Conservation (phyloP, 2,329 filamentous ascomycete species). For the Gnomoniopsis smithogilvyi region DNA sequence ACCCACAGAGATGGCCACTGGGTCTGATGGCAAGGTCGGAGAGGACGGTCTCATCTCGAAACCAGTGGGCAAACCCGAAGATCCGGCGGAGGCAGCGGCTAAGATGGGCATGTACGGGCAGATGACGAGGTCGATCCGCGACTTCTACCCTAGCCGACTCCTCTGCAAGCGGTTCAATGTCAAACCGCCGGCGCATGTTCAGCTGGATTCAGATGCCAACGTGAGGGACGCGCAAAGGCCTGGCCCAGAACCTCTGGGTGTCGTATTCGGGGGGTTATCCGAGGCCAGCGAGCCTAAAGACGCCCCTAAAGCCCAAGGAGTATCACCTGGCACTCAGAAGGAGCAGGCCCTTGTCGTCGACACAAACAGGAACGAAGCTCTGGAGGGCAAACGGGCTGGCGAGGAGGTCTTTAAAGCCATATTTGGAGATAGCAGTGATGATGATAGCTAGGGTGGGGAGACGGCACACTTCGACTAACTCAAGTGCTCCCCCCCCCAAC, state of each 20-base stretch:
- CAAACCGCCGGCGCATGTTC: conserved; percentile 67
- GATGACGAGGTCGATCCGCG: conserved; percentile 69
- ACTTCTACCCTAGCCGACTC: conserved; percentile 78
- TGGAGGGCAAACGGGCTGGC: conserved; percentile 71
- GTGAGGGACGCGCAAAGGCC: conserved; percentile 15
- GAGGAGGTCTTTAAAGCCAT: conserved; percentile 88
- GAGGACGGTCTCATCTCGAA: conserved; percentile 40
- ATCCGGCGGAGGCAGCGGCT: conserved; percentile 83
- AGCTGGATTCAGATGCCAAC: conserved; percentile 44
- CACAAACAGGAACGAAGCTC: conserved; percentile 71
- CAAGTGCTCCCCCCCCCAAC: too few relatives aligned
- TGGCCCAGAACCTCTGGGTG: background rate
- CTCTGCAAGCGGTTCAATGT: conserved; percentile 96
- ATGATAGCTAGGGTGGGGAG: conserved; percentile 29
- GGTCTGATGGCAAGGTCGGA: conserved; percentile 17
- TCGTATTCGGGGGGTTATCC: background rate
- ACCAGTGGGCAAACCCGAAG: conserved; percentile 55
- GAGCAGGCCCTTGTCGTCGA: conserved; percentile 48
- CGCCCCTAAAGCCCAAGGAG: background rate
- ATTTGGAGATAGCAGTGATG: conserved; percentile 83
- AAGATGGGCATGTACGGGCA: conserved; percentile 89
- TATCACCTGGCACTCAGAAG: background rate
- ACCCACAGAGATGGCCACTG: conserved; percentile 26
- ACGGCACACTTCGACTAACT: background rate
- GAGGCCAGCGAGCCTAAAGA: background rate